Percentiles rank a stretch among this genome's conserved stretches.
Conservation (phyloP, 1,284 basidiomycete genomes). For the Trametes polyzona region DNA sequence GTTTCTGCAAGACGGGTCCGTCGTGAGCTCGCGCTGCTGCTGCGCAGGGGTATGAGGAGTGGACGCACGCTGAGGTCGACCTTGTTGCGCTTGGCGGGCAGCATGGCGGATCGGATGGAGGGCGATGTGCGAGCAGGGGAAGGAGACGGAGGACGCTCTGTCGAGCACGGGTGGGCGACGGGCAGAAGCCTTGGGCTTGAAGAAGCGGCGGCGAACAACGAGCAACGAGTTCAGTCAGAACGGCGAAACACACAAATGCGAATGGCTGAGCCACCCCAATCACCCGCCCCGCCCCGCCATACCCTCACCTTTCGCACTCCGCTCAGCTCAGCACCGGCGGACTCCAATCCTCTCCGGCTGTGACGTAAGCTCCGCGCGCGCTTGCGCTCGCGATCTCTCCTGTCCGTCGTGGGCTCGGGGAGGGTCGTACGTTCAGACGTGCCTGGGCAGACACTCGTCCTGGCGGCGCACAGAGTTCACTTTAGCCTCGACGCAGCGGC, state of each 20-base stretch:
- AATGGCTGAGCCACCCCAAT: neutral
- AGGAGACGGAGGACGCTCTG: slow-evolving; percentile 31
- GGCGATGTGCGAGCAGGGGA: slow-evolving; percentile 20
- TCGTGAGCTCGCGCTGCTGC: neutral
- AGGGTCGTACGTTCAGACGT: no score
- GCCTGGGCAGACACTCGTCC: no score
- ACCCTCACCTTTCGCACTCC: slow-evolving; percentile 1
- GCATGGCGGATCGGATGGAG: slow-evolving; percentile 54
- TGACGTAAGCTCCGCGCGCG: slow-evolving; percentile 21
- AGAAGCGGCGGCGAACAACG: slow-evolving; percentile 10
- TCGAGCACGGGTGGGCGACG: slow-evolving; percentile 27
- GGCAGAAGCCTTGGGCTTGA: slow-evolving; percentile 19
- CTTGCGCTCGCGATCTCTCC: no score
- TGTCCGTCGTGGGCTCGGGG: neutral
- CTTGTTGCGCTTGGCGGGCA: slow-evolving; percentile 86
- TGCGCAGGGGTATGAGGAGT: neutral
- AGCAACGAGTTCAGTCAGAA: no score
- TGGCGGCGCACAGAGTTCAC: neutral
- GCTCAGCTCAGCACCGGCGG: slow-evolving; percentile 13
- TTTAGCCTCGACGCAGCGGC: neutral
- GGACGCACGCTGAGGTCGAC: slow-evolving; percentile 83
- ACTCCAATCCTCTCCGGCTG: neutral
- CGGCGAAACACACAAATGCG: neutral
- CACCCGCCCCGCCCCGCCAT: neutral
- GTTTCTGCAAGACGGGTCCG: slow-evolving; percentile 54